Base-by-base conservation (phyloP, 2,329 filamentous ascomycete species). In the Claviceps purpurea region DNA sequence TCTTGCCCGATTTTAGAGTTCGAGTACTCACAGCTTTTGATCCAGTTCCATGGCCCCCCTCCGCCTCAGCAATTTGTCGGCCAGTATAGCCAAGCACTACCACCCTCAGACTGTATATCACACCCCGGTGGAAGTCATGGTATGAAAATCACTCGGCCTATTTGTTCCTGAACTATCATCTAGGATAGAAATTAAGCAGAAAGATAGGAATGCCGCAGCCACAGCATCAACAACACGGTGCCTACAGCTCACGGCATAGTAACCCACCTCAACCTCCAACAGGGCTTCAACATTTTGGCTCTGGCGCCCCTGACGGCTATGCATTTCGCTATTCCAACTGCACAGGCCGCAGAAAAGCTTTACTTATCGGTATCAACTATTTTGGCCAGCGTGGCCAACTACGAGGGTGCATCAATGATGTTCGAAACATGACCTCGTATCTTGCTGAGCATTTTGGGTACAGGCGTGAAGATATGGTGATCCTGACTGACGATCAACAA, bases 341-440 rank as follows among this genome's bases (percentile, higher is more conserved):
- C 66, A 94, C 86, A 5, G 91, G 90, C 46, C 81, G 83, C 61
- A 77, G 90, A 64, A 96, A 96, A 72, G 91, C 90, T 4, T 73
- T 96, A 34, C 70, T 97, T 55, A 91, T 96, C 59, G 91, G 91
- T 52, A 95, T 96, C 74, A 96, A 96, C 71, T 96, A 97, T 70
- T 96, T 96, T 65, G 84, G 86, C 50, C 90, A 96, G 70, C 82
- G 87, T 53, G 90, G 90, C 30, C 87, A 96, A 73, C 75, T 96
- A 47, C 78, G 89, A 53, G 91, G 91, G 46, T 97, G 91, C 64
- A 96, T 96, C 73, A 96, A 97, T 65, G 91, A 97, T 65, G 91
- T 96, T 44, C 87, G 90, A 70, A 96, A 96, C 72, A 95, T 97
- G 89, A 95, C 89, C 22, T 78, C 79, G 49, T 97, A 95, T 65